Evolutionary conservation across 192 early-diverging fungal genomes (phyloP).

Genomic region (Dissophora ornata): DNA sequence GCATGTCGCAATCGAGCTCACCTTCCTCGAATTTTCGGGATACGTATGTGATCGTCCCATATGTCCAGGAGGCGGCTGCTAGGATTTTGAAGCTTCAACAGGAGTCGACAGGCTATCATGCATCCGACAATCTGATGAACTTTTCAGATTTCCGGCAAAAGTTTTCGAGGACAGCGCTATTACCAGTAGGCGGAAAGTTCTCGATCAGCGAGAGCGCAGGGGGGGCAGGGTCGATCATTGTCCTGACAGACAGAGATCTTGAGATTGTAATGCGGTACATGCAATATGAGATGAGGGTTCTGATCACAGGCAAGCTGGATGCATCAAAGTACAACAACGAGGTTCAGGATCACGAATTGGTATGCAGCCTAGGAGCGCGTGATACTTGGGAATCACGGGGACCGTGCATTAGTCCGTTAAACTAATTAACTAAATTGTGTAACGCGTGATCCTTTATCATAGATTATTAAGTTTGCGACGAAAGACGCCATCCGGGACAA

Average conservation of each 20-base stretch:
- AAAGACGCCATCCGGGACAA: constrained; percentile 34
- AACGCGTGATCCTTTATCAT: not conserved
- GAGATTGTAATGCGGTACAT: constrained; percentile 49
- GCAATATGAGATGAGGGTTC: constrained; percentile 42
- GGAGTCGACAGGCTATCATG: constrained; percentile 35
- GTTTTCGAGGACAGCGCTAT: constrained; percentile 43
- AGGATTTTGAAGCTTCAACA: constrained; percentile 42
- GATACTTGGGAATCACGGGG: not conserved
- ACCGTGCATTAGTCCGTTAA: not conserved
- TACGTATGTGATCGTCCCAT: constrained; percentile 35
- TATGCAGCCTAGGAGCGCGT: no score
- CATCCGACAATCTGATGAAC: constrained; percentile 45
- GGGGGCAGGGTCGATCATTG: constrained; percentile 7
- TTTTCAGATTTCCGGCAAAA: constrained; percentile 51
- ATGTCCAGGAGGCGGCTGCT: constrained; percentile 39
- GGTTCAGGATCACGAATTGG: constrained; percentile 46
- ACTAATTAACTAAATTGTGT: no score
- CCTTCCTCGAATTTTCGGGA: not conserved
- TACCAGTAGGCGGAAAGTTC: constrained; percentile 24
- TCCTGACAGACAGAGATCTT: constrained; percentile 45
- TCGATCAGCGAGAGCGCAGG: not conserved
- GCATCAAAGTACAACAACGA: constrained; percentile 15
- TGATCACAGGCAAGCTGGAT: constrained; percentile 30
- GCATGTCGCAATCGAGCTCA: constrained; percentile 3
- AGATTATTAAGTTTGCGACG: constrained; percentile 51